Percentiles rank a stretch among this genome's conserved stretches.
Evolutionary conservation across 225 moss, liverwort and hornwort species (phyloP).

Genomic region (Pseudisothecium myosuroides): DNA sequence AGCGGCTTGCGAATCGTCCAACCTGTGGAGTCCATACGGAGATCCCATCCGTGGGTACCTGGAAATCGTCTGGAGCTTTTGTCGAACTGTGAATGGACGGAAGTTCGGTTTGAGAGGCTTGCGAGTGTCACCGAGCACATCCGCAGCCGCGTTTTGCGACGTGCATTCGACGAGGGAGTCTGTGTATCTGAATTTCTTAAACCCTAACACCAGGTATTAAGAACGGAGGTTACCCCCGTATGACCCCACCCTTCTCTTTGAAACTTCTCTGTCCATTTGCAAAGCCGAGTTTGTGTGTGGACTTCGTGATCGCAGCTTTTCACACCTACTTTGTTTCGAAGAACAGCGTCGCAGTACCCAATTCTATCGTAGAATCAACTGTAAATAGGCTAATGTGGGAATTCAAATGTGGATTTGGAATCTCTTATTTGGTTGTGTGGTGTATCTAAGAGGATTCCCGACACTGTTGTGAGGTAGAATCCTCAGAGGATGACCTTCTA

Average conservation of each 20-base stretch:
- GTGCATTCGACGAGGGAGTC: constrained; percentile 3
- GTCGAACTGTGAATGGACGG: neutral
- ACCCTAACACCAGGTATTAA: neutral
- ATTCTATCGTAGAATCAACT: too few species aligned
- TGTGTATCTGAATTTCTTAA: neutral
- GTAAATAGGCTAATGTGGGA: neutral
- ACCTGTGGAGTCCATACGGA: constrained; percentile 12
- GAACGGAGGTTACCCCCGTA: neutral
- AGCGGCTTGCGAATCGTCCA: constrained; percentile 32
- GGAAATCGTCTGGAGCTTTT: neutral
- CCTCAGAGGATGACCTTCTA: neutral
- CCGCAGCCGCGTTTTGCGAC: constrained; percentile 13
- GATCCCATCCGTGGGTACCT: neutral
- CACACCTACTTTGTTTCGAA: too few species aligned
- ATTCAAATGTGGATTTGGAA: neutral
- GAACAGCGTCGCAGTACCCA: neutral
- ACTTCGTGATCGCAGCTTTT: neutral
- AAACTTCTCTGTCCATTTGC: neutral
- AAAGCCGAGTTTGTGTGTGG: neutral
- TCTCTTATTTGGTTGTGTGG: neutral
- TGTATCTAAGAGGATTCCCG: neutral
- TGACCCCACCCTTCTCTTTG: neutral
- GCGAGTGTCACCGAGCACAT: constrained; percentile 11
- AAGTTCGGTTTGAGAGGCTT: neutral
- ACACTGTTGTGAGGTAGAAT: too few species aligned